These are phyloP conservation scores for Sporothrix pallida DNA, from an alignment of 2,329 filamentous ascomycete species.

Conservation along the genomic window DNA sequence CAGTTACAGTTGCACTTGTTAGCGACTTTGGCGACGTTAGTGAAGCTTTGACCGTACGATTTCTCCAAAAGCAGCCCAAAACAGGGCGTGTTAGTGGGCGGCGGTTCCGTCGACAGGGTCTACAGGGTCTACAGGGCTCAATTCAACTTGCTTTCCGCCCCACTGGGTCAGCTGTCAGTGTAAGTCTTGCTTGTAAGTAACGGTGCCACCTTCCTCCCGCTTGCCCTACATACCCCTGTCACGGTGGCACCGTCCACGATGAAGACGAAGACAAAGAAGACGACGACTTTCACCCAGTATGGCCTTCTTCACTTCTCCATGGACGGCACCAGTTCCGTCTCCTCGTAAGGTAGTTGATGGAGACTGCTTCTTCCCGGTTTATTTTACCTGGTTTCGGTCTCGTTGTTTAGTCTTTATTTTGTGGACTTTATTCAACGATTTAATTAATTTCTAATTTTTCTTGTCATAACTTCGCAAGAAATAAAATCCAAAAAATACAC, in stretches of 20 bases:
- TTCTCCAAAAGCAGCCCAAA: not conserved
- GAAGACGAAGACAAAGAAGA: not conserved
- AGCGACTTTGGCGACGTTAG: not conserved
- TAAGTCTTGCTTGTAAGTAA: not conserved
- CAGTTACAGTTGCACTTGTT: not conserved
- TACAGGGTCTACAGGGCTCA: not conserved
- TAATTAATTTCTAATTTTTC: too few species aligned
- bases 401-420: too few species aligned
- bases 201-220: constrained; percentile 3
- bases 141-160: not conserved
- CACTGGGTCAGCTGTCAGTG: not conserved
- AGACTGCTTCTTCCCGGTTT: too few species aligned
- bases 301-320: not conserved
- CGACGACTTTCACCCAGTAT: not conserved
- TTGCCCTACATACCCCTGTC: not conserved
- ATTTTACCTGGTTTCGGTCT: too few species aligned
- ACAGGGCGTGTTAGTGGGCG: not conserved
- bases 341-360: too few species aligned
- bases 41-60: not conserved
- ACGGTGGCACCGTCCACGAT: not conserved
- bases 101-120: not conserved
- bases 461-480: too few species aligned
- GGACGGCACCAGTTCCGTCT: too few species aligned
- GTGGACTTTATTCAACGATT: too few species aligned
- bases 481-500: not conserved